Evolutionary conservation across 1,284 basidiomycete species (phyloP), one percentile per base, ranked within the genome.

Genomic region (Agaricales sp.): DNA sequence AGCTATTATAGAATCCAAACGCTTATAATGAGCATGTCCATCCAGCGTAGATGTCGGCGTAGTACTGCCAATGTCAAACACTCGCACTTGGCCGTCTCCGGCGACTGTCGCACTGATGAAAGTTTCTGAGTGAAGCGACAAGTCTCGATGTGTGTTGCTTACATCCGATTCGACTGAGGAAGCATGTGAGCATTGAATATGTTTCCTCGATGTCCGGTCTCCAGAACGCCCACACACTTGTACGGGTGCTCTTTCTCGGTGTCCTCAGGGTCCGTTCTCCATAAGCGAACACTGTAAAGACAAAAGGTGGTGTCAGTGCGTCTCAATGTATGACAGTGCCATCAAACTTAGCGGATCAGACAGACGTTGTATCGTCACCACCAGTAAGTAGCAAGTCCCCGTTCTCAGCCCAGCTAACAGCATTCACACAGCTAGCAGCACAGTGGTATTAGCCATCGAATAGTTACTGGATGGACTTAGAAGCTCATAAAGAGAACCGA

Each of bases 181-280:
- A 95, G 71, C 74, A 89, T 87, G 49, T 89, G 82, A 1, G 81
- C 81, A 51, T 82, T 85, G 70, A 97, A 97, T 52, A 97, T 92
- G 61, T 96, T 96, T 14, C 76, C 80, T 22, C 69, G 73, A 66
- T 97, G 93, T 1, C 88, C 90, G 1, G 89, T 92, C 12, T 74
- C 61, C 51, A 92, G 82, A 52, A 78, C 77, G 37, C 70, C 69
- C 52, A 70, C 75, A 61, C 76, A 85, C 50, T 65, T 70, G 63
- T 76, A 89, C 47, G 79, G 87, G 63, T 68, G 52, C 11, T 59
- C 54, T 4, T 60, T 55, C 30, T 70, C 59, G 16, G 58, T 21
- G 18, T 21, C 24, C 6, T 21, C 58, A n/a, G 62, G 57, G 51
- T 77, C 73, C 52, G 80, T 67, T 43, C 74, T 69, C 86, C 86